Percentiles rank a stretch among this genome's conserved stretches.
Conservation (phyloP, 352 stramenopile species). For the Phytophthora niederhauseri region DNA sequence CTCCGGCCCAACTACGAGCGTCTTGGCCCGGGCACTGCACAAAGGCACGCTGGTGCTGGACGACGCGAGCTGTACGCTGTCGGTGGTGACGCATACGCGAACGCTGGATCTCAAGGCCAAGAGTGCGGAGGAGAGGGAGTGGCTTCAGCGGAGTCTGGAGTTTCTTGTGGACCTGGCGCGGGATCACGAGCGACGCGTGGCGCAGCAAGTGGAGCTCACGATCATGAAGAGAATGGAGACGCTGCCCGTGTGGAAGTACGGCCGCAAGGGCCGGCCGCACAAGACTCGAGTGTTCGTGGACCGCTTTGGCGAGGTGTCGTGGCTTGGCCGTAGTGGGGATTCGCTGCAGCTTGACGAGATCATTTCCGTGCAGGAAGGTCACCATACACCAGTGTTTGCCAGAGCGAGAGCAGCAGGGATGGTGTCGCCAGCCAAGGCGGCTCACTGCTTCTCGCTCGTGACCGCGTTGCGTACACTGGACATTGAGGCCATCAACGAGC, state of each 20-base stretch:
- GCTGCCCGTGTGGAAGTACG: conserved; percentile 76
- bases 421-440: conserved; percentile 32
- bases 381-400: conserved; percentile 69
- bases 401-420: conserved; percentile 45
- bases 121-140: conserved; percentile 72
- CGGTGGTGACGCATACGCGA: conserved; percentile 71
- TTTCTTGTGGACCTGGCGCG: conserved; percentile 77
- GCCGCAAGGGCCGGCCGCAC: conserved; percentile 75
- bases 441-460: conserved; percentile 77
- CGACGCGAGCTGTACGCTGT: conserved; percentile 78
- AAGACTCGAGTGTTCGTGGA: conserved; percentile 87
- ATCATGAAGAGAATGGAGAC: conserved; percentile 89
- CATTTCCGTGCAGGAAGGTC: conserved; percentile 54
- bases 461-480: conserved; percentile 69
- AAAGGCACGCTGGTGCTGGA: conserved; percentile 65
- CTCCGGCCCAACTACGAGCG: conserved; percentile 62
- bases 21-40: conserved; percentile 68
- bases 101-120: conserved; percentile 82
- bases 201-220: conserved; percentile 79
- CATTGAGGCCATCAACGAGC: conserved; percentile 74
- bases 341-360: conserved; percentile 84
- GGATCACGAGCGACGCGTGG: conserved; percentile 74
- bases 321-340: conserved; percentile 77
- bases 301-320: conserved; percentile 84
- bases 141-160: conserved; percentile 72